Evolutionary conservation across 306 rosid species (phyloP), one percentile per base, ranked within the genome.

Genomic region (Rosa lucieae): DNA sequence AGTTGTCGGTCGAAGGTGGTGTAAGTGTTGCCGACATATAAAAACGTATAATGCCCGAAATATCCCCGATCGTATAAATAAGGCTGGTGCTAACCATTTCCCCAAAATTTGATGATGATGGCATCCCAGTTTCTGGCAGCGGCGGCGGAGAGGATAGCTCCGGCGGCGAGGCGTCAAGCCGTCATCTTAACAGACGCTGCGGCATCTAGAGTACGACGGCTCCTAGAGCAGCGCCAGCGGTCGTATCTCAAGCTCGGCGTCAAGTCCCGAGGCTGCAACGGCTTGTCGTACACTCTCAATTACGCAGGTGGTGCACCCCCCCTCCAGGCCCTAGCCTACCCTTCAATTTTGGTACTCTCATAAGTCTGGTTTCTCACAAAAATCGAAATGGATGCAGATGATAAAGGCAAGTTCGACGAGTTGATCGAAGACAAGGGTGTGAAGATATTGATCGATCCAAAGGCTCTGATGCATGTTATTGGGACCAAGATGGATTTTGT

Each of bases 401-500:
- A 90, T 73, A 94, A 94, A 58, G 98, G 92, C 65, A 94, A 89
- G 79, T 94, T 90, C 71, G 98, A 94, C 63, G 98, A 92, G 84
- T 76, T 94, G 86, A 81, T 94, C 69, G 97, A 94, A 72, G 98
- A 94, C 82, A 90, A 94, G 80, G 96, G 92, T 37, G 97, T 94
- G 74, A 94, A 89, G 89, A 83, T 94, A 78, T 82, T 94, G 88
- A 88, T 94, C 70, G 98, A 94, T 77, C 97, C 98, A 1, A 94
- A 92, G 88, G 98, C 98, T 59, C 93, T 94, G 46, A 94, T 94
- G 97, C 98, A 94, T 79, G 98, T 92, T 14, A 87, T 94, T 80
- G 98, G 98, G 78, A 94, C 98, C 21, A 89, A 92, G 83, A 94
- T 94, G 97, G 98, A 94, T 86, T 94, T 94, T 67, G 91, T 94